phyloP scores from a whole-genome alignment of 768 basidiomycete species.

The Boletus rubescentipes region DNA sequence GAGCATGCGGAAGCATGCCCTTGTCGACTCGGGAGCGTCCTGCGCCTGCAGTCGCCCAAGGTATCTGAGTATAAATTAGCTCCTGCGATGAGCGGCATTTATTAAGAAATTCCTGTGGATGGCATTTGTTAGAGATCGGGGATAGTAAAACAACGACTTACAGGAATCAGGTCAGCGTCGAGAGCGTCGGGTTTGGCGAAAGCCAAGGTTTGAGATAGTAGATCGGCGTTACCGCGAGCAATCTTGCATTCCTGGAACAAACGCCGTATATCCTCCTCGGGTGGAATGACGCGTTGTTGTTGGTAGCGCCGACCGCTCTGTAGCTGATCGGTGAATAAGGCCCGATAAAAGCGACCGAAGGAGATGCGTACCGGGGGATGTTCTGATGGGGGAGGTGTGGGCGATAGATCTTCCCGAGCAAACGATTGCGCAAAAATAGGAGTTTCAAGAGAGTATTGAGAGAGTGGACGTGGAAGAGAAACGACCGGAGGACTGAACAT shows the following conservation, averaged over 20 bases:
- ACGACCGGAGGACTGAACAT: constrained; percentile 72
- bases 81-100: constrained; percentile 84
- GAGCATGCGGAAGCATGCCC: constrained; percentile 15
- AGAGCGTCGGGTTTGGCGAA: constrained; percentile 72
- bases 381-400: constrained; percentile 29
- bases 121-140: not conserved
- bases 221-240: constrained; percentile 73
- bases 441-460: constrained; percentile 32
- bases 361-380: constrained; percentile 18
- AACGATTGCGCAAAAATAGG: constrained; percentile 40
- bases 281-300: constrained; percentile 55
- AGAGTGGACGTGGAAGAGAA: constrained; percentile 29
- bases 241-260: constrained; percentile 85
- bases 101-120: constrained; percentile 72
- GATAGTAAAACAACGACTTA: constrained; percentile 27
- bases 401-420: constrained; percentile 26
- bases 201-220: constrained; percentile 70
- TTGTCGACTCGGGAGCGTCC: constrained; percentile 56
- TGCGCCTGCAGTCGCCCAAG: constrained; percentile 86
- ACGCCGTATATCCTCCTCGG: constrained; percentile 81
- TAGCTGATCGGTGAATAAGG: not conserved
- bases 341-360: not conserved
- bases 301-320: constrained; percentile 16
- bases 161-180: constrained; percentile 63
- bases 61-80: constrained; percentile 81